phyloP scores from a whole-genome alignment of 1,284 basidiomycete species.

The Coniferiporia weirii region DNA sequence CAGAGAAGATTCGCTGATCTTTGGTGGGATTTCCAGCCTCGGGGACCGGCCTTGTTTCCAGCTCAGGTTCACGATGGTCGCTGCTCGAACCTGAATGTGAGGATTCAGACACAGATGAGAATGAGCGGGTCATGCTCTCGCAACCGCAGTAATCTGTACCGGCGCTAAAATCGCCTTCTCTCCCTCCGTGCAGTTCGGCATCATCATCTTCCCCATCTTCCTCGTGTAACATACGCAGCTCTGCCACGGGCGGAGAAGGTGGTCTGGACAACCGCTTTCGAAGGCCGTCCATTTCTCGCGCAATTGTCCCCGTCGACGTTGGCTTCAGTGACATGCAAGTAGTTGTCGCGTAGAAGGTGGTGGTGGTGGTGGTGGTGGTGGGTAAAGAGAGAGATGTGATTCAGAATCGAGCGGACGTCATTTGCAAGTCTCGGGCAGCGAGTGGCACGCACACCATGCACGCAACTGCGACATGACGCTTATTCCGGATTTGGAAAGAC shows the following conservation, averaged over 20 bases:
- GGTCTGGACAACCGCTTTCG: slow-evolving; percentile 2
- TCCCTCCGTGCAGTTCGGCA: not conserved
- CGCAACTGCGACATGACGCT: no score
- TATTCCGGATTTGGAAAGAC: no score
- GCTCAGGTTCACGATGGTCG: not conserved
- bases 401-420: no score
- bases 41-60: no score
- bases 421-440: no score
- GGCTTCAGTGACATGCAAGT: not conserved
- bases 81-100: slow-evolving; percentile 4
- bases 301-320: not conserved
- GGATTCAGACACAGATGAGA: slow-evolving; percentile 2
- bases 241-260: not conserved
- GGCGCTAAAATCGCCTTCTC: not conserved
- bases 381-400: not conserved
- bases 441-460: no score
- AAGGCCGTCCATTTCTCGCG: not conserved
- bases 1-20: no score
- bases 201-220: not conserved
- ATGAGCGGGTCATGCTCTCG: slow-evolving; percentile 2
- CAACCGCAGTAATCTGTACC: not conserved
- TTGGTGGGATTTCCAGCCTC: no score
- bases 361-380: not conserved
- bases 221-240: not conserved
- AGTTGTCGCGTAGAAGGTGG: not conserved